Evolutionary conservation across 1,139 yeast species (phyloP), one percentile per base, ranked within the genome.

Genomic region (Hansenula lynferdii): DNA sequence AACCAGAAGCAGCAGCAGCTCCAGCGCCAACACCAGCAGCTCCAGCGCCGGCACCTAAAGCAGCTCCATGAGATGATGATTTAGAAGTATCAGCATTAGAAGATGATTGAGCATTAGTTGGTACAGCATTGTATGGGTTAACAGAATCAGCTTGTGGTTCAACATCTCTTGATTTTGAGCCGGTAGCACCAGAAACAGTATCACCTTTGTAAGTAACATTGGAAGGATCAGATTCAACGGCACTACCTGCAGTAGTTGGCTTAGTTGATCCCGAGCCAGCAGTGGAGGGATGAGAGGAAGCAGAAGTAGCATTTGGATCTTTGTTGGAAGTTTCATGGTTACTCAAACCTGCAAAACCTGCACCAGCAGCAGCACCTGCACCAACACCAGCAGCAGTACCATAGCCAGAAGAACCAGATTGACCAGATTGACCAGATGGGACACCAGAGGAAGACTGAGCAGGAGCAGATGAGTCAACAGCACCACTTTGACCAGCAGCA

Each of bases 241-340:
- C n/a, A n/a, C n/a, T n/a, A 22, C 24, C 24, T 22, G 24, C 8
- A 9, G 24, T 22, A 9, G 24, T 9, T 22, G 24, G 24, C 11
- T 22, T 10, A 22, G 11, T 12, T 22, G 24, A 6, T 9, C 12
- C 24, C 8, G 24, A 22, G 4, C 24, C 24, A 12, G 24, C 24
- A 22, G 60, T 53, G 21, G 48, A 40, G 6, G 51, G 47, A 5
- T 42, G 27, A 19, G 50, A n/a, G n/a, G n/a, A 46, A 6, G 45
- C n/a, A 3, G 40, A n/a, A 8, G 43, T 30, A 17, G 14, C 21
- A 27, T 17, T 12, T 3, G 11, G 8, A 22, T 9, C 24, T 4
- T 24, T n/a, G n/a, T n/a, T 24, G 6, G 26, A 24, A n/a, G 6
- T 6, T 6, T 15, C 31, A 19, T 12, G 31, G n/a, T 23, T 23